A percentile compares a stretch with the other conserved stretches of the same genome.
phyloP scores from a whole-genome alignment of 2,329 filamentous ascomycete species.

The Penicillium vulpinum region DNA sequence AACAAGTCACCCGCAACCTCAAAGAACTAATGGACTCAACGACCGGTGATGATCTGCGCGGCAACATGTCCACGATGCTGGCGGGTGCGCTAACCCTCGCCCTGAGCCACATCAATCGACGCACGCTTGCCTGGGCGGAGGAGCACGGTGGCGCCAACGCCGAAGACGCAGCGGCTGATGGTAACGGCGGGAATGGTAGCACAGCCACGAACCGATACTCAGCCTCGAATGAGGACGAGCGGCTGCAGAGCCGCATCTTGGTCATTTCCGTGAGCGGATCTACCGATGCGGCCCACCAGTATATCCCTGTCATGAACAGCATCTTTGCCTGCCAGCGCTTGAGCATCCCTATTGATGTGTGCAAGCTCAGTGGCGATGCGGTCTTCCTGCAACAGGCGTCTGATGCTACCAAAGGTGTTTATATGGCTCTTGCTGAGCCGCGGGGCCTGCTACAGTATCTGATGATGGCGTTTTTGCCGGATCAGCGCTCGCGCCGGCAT shows the following conservation, averaged over 20 bases:
- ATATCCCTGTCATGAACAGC: conserved; percentile 97
- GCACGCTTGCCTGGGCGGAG: conserved; percentile 64
- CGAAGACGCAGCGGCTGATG: conserved; percentile 39
- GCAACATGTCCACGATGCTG: conserved; percentile 76
- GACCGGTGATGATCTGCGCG: conserved; percentile 57
- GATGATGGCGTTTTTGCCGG: conserved; percentile 88
- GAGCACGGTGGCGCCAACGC: conserved; percentile 51
- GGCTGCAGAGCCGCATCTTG: conserved; percentile 78
- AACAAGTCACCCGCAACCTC: conserved; percentile 73
- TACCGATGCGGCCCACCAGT: conserved; percentile 81
- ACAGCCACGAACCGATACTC: conserved; percentile 27
- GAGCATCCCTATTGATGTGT: conserved; percentile 86
- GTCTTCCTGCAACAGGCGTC: conserved; percentile 93
- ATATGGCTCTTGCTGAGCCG: conserved; percentile 63
- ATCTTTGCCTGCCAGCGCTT: conserved; percentile 93
- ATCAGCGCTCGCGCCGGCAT: conserved; percentile 62
- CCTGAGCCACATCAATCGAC: conserved; percentile 86
- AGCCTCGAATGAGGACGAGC: conserved; percentile 30
- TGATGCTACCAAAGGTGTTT: conserved; percentile 70
- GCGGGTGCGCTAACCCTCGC: conserved; percentile 89
- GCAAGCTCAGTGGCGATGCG: conserved; percentile 79
- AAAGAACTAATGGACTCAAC: conserved; percentile 71
- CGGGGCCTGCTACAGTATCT: conserved; percentile 84
- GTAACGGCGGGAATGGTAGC: conserved; percentile 35
- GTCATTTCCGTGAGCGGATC: conserved; percentile 88